phyloP scores from a whole-genome alignment of 2,329 filamentous ascomycete genomes.

The Neonectria ditissima region DNA sequence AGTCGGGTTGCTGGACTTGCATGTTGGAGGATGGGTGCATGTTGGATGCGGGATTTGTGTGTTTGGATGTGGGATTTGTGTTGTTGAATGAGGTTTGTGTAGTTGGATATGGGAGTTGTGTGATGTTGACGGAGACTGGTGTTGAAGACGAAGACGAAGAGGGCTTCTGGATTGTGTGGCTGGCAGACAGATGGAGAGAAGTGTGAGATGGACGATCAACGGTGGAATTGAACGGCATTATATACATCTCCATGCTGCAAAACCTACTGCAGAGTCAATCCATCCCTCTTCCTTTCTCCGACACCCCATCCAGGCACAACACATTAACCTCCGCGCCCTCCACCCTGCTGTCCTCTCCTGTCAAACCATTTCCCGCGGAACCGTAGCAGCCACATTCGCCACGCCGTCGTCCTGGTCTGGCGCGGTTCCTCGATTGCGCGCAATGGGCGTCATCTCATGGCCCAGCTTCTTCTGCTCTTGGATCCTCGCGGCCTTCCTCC shows the following conservation, averaged over 20 bases:
- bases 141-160: too few species aligned
- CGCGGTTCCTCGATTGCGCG: background rate
- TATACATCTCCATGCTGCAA: background rate
- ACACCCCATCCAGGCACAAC: background rate
- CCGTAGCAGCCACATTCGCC: background rate
- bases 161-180: too few species aligned
- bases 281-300: background rate
- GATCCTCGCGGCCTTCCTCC: too few species aligned
- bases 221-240: background rate
- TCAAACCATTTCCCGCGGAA: background rate
- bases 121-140: too few species aligned
- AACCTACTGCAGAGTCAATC: background rate
- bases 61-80: too few species aligned
- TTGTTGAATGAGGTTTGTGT: too few species aligned
- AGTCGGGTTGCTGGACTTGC: conserved; percentile 2
- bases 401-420: background rate
- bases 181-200: background rate
- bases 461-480: too few species aligned
- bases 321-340: background rate
- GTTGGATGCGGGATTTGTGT: too few species aligned
- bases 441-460: too few species aligned
- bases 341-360: background rate
- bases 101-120: too few species aligned
- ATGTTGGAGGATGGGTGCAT: background rate
- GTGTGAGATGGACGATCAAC: background rate